These are phyloP conservation scores for Suhomyces bribrorum DNA, from an alignment of 1,139 yeast genomes.

Conservation along the genomic window DNA sequence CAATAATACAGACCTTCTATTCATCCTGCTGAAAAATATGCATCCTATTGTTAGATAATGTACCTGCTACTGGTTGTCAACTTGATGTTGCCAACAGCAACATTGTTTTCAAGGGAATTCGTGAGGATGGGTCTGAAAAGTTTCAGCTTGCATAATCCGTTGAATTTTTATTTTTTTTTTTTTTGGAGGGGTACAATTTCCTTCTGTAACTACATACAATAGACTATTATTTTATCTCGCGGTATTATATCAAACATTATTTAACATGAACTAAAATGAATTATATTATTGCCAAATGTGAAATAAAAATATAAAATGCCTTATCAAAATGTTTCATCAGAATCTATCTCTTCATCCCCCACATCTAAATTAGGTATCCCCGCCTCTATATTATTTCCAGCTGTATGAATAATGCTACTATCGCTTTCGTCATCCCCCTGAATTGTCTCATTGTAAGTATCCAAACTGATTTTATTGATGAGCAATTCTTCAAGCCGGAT, in stretches of 20 bases:
- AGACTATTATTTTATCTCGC: background rate
- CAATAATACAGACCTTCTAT: background rate
- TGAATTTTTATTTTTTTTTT: too few species aligned
- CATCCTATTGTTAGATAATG: background rate
- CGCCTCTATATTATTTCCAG: slow-evolving; percentile 4
- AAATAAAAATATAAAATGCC: background rate
- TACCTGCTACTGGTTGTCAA: background rate
- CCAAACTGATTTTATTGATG: slow-evolving; percentile 6
- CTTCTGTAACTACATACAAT: background rate
- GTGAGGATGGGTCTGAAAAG: background rate
- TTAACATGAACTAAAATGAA: background rate
- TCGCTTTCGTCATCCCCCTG: slow-evolving; percentile 8
- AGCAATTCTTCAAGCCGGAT: slow-evolving; percentile 14
- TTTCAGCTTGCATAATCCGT: background rate
- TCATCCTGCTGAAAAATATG: background rate
- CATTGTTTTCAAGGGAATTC: background rate
- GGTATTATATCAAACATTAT: background rate
- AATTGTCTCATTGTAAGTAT: slow-evolving; percentile 11
- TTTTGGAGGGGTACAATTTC: background rate
- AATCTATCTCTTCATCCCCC: slow-evolving; percentile 2
- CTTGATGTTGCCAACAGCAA: background rate
- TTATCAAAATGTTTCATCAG: slow-evolving; percentile 6
- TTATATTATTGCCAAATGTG: background rate
- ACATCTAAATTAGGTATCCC: background rate
- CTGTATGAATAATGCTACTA: slow-evolving; percentile 3